A percentile compares a stretch with the other conserved stretches of the same genome.
Evolutionary conservation across 345 rosid species (phyloP).

Genomic region (Balakata baccata): DNA sequence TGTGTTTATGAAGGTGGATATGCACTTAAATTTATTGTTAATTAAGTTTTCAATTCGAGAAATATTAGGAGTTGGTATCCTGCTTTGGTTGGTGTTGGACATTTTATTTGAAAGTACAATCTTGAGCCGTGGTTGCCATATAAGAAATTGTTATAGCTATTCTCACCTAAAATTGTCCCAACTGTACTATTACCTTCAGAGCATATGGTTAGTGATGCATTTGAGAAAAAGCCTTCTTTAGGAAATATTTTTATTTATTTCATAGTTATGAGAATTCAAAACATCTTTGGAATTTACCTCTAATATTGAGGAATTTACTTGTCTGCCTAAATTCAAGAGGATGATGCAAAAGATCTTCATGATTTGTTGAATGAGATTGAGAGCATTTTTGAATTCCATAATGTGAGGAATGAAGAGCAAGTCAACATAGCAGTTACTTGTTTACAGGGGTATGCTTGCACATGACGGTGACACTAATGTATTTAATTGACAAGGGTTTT

Average conservation of each 20-base stretch:
- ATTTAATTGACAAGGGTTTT: no score
- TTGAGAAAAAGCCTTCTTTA: not conserved
- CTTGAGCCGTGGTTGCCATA: not conserved
- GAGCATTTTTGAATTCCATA: no score
- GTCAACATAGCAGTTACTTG: no score
- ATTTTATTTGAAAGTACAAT: no score
- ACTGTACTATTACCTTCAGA: not conserved
- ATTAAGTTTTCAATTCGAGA: not conserved
- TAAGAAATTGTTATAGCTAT: not conserved
- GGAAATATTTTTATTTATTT: not conserved
- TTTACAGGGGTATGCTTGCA: no score
- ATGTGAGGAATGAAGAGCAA: no score
- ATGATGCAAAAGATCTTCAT: no score
- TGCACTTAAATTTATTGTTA: not conserved
- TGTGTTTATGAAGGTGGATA: not conserved
- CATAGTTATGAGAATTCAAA: not conserved
- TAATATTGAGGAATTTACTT: not conserved
- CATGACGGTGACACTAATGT: no score
- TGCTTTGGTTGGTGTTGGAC: not conserved
- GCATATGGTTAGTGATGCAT: no score
- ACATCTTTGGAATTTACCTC: not conserved
- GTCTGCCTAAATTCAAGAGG: no score
- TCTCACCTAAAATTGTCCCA: not conserved
- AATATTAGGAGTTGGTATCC: not conserved
- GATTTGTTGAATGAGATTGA: no score